Evolutionary conservation across 208 protist genomes (phyloP).

Genomic region (Trypanosoma platydactyli): DNA sequence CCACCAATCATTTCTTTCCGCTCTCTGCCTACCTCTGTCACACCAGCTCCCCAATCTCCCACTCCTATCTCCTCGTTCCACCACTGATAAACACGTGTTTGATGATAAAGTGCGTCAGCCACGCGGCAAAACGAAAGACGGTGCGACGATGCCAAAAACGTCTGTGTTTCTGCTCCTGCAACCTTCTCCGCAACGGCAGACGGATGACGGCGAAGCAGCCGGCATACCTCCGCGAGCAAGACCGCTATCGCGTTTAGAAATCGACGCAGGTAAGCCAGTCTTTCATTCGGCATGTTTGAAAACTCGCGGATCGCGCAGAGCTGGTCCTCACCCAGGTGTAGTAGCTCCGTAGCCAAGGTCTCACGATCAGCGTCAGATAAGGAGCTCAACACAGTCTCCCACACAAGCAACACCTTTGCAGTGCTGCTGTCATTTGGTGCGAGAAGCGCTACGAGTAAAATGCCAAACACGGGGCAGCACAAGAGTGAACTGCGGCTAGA

Average conservation of each 20-base stretch:
- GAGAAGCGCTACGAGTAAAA: conserved; percentile 27
- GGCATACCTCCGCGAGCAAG: conserved; percentile 18
- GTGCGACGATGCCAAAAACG: not conserved
- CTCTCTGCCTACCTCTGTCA: no score
- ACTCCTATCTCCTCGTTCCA: conserved; percentile 10
- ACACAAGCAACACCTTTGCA: conserved; percentile 26
- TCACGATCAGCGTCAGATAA: conserved; percentile 7
- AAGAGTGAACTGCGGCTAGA: not conserved
- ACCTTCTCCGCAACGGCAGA: not conserved
- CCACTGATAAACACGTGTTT: conserved; percentile 28
- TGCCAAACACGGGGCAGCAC: conserved; percentile 15
- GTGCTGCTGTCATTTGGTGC: conserved; percentile 23
- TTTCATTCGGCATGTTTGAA: not conserved
- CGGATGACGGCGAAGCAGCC: conserved; percentile 6
- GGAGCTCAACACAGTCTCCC: conserved; percentile 21
- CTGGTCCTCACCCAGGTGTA: conserved; percentile 23
- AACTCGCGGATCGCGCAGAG: not conserved
- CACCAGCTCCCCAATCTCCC: not conserved
- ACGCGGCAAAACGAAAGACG: conserved; percentile 8
- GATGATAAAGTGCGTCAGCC: conserved; percentile 11
- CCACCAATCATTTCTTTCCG: not conserved
- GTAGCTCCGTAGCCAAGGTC: conserved; percentile 15
- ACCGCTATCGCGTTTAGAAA: conserved; percentile 21
- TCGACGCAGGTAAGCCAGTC: conserved; percentile 7
- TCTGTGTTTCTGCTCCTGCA: not conserved